A percentile compares a stretch with the other conserved stretches of the same genome.
Conservation (phyloP, 2,329 filamentous ascomycete genomes). For the Curvularia lunata region DNA sequence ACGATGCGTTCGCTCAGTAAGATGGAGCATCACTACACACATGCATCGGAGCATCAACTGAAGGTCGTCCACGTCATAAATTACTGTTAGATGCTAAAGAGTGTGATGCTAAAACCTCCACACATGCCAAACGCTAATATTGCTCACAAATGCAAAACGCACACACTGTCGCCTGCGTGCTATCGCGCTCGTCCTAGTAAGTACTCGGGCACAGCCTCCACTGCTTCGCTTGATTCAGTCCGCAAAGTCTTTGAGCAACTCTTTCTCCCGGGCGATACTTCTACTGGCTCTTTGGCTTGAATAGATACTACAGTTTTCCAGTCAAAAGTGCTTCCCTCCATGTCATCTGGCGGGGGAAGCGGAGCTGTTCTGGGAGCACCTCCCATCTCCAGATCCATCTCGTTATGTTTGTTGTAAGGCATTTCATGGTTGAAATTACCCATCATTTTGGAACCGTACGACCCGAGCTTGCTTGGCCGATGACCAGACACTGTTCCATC, state of each 20-base stretch:
- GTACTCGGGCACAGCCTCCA: conserved; percentile 26
- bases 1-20: conserved; percentile 1
- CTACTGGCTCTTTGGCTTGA: conserved; percentile 14
- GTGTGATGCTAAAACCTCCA: conserved; percentile 4
- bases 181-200: conserved; percentile 19
- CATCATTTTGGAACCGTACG: conserved; percentile 9
- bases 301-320: conserved; percentile 12
- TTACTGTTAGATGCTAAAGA: conserved; percentile 10
- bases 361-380: conserved; percentile 10
- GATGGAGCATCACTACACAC: neutral
- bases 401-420: conserved; percentile 9
- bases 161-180: conserved; percentile 7
- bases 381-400: conserved; percentile 17
- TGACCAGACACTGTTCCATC: conserved; percentile 10
- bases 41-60: neutral
- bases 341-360: conserved; percentile 2
- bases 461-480: conserved; percentile 16
- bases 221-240: conserved; percentile 20
- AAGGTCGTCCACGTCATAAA: conserved; percentile 12
- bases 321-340: conserved; percentile 12
- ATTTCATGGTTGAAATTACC: conserved; percentile 24
- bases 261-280: conserved; percentile 4
- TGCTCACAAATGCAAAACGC: conserved; percentile 10
- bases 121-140: conserved; percentile 12
- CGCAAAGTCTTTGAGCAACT: conserved; percentile 18